These are phyloP conservation scores for Litchi chinensis DNA, from an alignment of 345 rosid genomes.

Conservation along the genomic window DNA sequence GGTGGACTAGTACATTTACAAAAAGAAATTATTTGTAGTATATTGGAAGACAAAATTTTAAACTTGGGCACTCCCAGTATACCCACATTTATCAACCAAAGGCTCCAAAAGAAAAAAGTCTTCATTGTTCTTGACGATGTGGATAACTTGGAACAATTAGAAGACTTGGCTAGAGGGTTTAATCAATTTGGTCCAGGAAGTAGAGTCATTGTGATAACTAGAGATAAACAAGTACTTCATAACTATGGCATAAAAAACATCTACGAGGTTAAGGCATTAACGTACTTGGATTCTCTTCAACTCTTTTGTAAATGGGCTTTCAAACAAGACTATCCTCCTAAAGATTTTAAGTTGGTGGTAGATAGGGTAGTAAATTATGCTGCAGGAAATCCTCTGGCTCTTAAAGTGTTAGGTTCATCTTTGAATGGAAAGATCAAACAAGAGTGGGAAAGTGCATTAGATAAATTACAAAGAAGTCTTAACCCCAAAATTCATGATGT, in stretches of 20 bases:
- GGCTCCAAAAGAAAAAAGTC: neutral
- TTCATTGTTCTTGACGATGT: conserved; percentile 3
- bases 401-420: neutral
- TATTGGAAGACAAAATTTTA: neutral
- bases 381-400: neutral
- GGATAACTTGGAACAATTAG: neutral
- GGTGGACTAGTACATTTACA: neutral
- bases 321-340: neutral
- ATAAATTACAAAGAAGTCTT: neutral
- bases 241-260: neutral
- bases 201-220: neutral
- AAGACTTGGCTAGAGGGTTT: neutral
- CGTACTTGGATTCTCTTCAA: neutral
- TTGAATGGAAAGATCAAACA: neutral
- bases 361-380: neutral
- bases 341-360: neutral
- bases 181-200: neutral
- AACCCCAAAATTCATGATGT: neutral
- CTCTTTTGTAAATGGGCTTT: neutral
- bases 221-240: neutral
- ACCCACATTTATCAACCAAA: neutral
- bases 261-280: neutral
- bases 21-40: neutral
- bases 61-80: neutral
- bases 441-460: neutral